Percentiles rank a stretch among this genome's conserved stretches.
Conservation (phyloP, 2,329 filamentous ascomycete genomes). For the Escovopsis weberi region DNA sequence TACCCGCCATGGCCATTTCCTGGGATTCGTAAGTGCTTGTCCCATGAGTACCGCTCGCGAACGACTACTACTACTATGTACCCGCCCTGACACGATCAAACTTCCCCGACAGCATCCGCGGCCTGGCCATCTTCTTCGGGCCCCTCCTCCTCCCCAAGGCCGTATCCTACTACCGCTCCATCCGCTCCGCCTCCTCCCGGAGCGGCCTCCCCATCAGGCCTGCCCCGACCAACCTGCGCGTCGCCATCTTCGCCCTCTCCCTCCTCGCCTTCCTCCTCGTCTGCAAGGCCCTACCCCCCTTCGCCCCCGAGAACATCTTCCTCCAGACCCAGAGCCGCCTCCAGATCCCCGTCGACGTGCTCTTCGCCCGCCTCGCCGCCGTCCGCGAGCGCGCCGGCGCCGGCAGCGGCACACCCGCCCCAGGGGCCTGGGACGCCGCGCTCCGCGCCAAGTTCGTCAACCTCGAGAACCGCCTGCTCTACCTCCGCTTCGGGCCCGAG, state of each 20-base stretch:
- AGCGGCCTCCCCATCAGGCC: constrained; percentile 36
- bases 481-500: constrained; percentile 67
- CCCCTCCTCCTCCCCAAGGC: constrained; percentile 56
- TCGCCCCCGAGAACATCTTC: constrained; percentile 74
- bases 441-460: constrained; percentile 56
- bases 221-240: constrained; percentile 35
- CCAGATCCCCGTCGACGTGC: constrained; percentile 68
- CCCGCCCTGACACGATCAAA: constrained; percentile 1
- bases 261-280: constrained; percentile 29
- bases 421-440: constrained; percentile 36
- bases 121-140: constrained; percentile 48
- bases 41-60: background rate
- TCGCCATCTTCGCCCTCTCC: constrained; percentile 47
- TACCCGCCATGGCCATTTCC: constrained; percentile 6
- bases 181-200: constrained; percentile 27
- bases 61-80: too few species aligned
- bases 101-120: constrained; percentile 30
- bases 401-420: constrained; percentile 18
- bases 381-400: constrained; percentile 35
- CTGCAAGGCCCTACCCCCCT: constrained; percentile 48
- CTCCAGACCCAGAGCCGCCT: constrained; percentile 61
- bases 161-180: constrained; percentile 47
- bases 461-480: constrained; percentile 60
- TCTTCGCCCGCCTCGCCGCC: constrained; percentile 60
- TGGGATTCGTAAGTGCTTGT: constrained; percentile 9